Evolutionary conservation across 345 rosid genomes (phyloP), one percentile per base, ranked within the genome.

Genomic region (Stellera chamaejasme): DNA sequence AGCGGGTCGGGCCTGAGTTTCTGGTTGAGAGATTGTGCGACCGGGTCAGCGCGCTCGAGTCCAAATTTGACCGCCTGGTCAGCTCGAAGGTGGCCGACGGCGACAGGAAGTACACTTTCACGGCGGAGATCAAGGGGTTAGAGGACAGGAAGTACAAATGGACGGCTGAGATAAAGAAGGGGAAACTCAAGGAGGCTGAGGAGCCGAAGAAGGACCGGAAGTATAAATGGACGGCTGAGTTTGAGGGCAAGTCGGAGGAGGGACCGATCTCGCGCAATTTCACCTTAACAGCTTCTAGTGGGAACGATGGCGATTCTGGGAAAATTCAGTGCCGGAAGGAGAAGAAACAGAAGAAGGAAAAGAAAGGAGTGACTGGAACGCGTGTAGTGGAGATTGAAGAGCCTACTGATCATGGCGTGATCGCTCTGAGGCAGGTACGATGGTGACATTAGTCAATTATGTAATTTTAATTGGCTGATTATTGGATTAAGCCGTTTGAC

Each of bases 351-450:
- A 65, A 67, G 68, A 77, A 72, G 74, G 63, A 68, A 50, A 75
- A 82, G 76, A 72, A 76, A 52, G 79, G 50, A 54, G 73, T 69
- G 74, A 60, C 60, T 55, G 63, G 5, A 28, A 57, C 75, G 51
- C 96, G 89, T 64, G 55, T 74, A 63, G 96, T 93, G 51, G 85
- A 74, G 71, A 83, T 89, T 13, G 80, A 86, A 55, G 87, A 75
- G 48, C 52, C 80, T n/a, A 60, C 43, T 44, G 78, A 75, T 69
- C 94, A 71, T 52, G 72, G 86, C 26, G 66, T 66, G 59, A 48
- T 73, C 10, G 71, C 82, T 67, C 76, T 87, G 42, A 71, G 76
- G 68, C 87, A 83, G 87, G 99, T 90, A 67, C 26, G 45, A 27
- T 13, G 9, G 39, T 8, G 39, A 32, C 39, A 32, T 8, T 32